Percentiles rank a stretch among this genome's conserved stretches.
Evolutionary conservation across 2,329 filamentous ascomycete species (phyloP).

Genomic region (Nemania sp.): DNA sequence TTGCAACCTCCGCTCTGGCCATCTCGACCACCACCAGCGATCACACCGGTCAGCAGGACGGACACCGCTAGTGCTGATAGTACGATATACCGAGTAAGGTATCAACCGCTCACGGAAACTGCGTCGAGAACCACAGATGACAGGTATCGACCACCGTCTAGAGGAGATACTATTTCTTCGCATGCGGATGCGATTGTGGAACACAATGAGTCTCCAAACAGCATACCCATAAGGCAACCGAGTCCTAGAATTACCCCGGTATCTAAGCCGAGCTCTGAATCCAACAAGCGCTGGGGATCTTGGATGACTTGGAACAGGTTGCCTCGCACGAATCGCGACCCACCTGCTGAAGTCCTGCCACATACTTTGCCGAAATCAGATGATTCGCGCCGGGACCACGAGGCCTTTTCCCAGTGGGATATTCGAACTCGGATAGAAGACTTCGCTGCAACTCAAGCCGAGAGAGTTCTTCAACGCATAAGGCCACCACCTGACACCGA

Average conservation of each 20-base stretch:
- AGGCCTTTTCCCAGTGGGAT: slow-evolving; percentile 53
- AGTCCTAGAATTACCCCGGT: slow-evolving; percentile 3
- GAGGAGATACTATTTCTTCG: slow-evolving; percentile 41
- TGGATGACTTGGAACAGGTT: slow-evolving; percentile 31
- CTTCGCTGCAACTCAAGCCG: slow-evolving; percentile 63
- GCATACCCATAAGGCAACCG: slow-evolving; percentile 15
- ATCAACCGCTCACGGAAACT: slow-evolving; percentile 60
- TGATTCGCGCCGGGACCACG: slow-evolving; percentile 31
- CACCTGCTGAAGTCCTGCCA: slow-evolving; percentile 40
- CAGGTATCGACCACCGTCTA: slow-evolving; percentile 40
- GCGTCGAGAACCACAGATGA: slow-evolving; percentile 50
- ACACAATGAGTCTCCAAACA: slow-evolving; percentile 19
- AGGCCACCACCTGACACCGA: slow-evolving; percentile 57
- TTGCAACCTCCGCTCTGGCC: slow-evolving; percentile 59
- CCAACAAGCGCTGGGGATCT: slow-evolving; percentile 26
- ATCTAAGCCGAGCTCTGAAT: slow-evolving; percentile 15
- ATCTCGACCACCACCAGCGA: slow-evolving; percentile 56
- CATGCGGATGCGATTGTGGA: slow-evolving; percentile 24
- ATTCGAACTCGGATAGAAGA: slow-evolving; percentile 60
- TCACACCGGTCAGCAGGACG: slow-evolving; percentile 62
- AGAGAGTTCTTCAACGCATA: slow-evolving; percentile 60
- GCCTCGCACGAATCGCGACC: slow-evolving; percentile 29
- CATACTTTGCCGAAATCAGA: slow-evolving; percentile 36
- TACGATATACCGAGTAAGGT: slow-evolving; percentile 65
- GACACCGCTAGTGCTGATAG: slow-evolving; percentile 67